These are phyloP conservation scores for Mytilinidion resinicola DNA, from an alignment of 495 filamentous ascomycete genomes.

Conservation along the genomic window DNA sequence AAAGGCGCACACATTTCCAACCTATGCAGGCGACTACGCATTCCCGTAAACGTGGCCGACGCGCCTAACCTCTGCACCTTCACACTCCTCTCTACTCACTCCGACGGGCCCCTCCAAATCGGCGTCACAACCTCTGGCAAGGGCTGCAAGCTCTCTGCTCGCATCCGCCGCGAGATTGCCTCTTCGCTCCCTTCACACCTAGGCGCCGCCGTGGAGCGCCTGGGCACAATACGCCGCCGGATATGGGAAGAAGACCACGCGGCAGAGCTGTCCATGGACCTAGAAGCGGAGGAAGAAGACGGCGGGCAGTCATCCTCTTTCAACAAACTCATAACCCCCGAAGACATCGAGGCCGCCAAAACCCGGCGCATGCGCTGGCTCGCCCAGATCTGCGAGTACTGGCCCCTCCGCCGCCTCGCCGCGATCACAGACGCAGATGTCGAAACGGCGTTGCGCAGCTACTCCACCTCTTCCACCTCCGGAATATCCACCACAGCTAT, in stretches of 20 bases:
- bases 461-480: slow-evolving; percentile 36
- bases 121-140: slow-evolving; percentile 93
- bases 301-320: slow-evolving; percentile 80
- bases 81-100: slow-evolving; percentile 78
- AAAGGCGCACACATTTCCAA: slow-evolving; percentile 62
- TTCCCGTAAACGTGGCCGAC: slow-evolving; percentile 90
- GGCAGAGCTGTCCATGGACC: slow-evolving; percentile 39
- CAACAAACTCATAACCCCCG: slow-evolving; percentile 70
- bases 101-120: slow-evolving; percentile 87
- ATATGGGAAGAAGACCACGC: slow-evolving; percentile 76
- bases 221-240: slow-evolving; percentile 68
- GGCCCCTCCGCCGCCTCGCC: slow-evolving; percentile 80
- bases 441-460: slow-evolving; percentile 61
- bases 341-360: slow-evolving; percentile 66
- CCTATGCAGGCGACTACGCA: slow-evolving; percentile 69
- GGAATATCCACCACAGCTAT: slow-evolving; percentile 12
- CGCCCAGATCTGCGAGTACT: slow-evolving; percentile 96
- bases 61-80: slow-evolving; percentile 85
- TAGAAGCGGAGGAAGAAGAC: slow-evolving; percentile 73
- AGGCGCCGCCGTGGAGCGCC: slow-evolving; percentile 69
- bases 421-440: slow-evolving; percentile 74
- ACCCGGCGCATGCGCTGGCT: slow-evolving; percentile 86
- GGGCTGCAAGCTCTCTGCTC: slow-evolving; percentile 87
- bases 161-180: slow-evolving; percentile 84
- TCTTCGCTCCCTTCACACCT: slow-evolving; percentile 70